Percentiles rank a stretch among this genome's conserved stretches.
phyloP scores from a whole-genome alignment of 768 basidiomycete species.

The Dioszegia aurantiaca region DNA sequence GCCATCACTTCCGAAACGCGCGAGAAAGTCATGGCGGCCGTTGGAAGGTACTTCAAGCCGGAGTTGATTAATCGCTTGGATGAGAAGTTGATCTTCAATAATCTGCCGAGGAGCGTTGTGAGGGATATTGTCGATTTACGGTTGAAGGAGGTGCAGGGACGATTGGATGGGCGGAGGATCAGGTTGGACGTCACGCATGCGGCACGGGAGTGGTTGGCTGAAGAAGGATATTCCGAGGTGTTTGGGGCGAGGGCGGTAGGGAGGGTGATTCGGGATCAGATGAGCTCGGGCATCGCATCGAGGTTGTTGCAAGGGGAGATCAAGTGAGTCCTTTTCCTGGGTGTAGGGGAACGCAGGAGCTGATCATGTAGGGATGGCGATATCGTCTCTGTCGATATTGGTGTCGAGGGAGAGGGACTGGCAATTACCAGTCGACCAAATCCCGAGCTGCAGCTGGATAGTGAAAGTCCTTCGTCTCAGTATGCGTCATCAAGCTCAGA shows the following conservation, averaged over 20 bases:
- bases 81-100: slow-evolving; percentile 69
- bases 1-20: slow-evolving; percentile 64
- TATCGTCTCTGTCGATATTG: slow-evolving; percentile 61
- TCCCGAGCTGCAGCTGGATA: slow-evolving; percentile 3
- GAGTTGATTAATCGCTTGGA: slow-evolving; percentile 88
- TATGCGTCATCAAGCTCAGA: neutral
- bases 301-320: slow-evolving; percentile 76
- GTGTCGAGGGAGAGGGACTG: slow-evolving; percentile 58
- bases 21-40: slow-evolving; percentile 68
- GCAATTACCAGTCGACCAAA: slow-evolving; percentile 1
- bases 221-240: slow-evolving; percentile 74
- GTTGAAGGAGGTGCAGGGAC: slow-evolving; percentile 66
- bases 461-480: neutral
- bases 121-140: slow-evolving; percentile 75
- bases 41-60: slow-evolving; percentile 78
- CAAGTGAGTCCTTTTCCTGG: slow-evolving; percentile 58
- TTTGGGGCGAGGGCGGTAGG: slow-evolving; percentile 88
- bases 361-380: slow-evolving; percentile 65
- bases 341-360: neutral
- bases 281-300: slow-evolving; percentile 77
- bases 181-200: slow-evolving; percentile 65
- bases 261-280: slow-evolving; percentile 75
- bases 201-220: slow-evolving; percentile 67
- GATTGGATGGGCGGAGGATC: slow-evolving; percentile 67
- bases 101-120: slow-evolving; percentile 70